A percentile compares a stretch with the other conserved stretches of the same genome.
These are phyloP conservation scores for Auricularia auricula-judae DNA, from an alignment of 768 basidiomycete genomes.

Conservation along the genomic window DNA sequence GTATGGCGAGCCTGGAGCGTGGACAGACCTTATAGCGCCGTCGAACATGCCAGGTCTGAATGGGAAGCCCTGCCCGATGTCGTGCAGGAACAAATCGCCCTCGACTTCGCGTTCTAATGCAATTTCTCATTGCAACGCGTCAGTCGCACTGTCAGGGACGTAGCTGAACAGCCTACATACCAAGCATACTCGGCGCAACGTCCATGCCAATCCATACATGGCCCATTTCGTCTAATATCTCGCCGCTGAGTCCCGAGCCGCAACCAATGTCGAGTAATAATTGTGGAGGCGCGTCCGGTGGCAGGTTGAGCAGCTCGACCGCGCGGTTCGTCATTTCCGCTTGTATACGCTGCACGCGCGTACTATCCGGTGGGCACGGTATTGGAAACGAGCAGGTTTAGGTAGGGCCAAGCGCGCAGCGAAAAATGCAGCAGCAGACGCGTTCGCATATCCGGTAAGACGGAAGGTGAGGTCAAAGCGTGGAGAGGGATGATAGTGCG, in stretches of 20 bases:
- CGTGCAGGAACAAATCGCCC: constrained; percentile 92
- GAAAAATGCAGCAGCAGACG: no score
- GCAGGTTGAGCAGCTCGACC: constrained; percentile 78
- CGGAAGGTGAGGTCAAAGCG: no score
- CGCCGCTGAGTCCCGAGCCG: constrained; percentile 92
- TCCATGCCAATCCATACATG: constrained; percentile 91
- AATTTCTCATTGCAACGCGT: constrained; percentile 48
- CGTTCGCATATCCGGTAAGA: no score
- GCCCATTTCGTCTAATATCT: constrained; percentile 91
- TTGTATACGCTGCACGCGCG: constrained; percentile 93
- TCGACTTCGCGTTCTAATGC: constrained; percentile 92
- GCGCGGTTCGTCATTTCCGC: constrained; percentile 96
- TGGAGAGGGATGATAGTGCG: no score
- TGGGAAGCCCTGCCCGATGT: constrained; percentile 96
- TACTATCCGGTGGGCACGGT: constrained; percentile 31
- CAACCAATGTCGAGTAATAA: constrained; percentile 94
- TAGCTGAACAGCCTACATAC: constrained; percentile 31
- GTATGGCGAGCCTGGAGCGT: neutral
- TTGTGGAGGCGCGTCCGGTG: constrained; percentile 58
- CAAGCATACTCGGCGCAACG: constrained; percentile 94
- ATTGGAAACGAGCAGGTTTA: no score
- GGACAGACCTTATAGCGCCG: constrained; percentile 87
- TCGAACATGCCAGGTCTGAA: constrained; percentile 96
- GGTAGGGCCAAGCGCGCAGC: no score
- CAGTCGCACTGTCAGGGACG: neutral